These are phyloP conservation scores for Coemansia sp. DNA, from an alignment of 192 early-diverging fungal species.

Conservation along the genomic window DNA sequence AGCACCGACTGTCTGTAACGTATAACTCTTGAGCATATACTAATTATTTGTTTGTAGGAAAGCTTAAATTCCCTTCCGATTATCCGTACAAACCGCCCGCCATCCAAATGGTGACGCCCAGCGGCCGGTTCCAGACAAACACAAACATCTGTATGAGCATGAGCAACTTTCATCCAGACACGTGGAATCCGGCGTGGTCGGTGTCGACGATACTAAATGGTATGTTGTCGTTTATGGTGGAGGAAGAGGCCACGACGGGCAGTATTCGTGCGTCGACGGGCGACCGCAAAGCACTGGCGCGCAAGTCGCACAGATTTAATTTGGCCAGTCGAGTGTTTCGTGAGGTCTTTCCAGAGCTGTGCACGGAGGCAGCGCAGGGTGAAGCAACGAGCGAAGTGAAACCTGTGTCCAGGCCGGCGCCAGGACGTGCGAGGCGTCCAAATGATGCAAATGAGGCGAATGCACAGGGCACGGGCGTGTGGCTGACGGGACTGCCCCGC, in stretches of 20 bases:
- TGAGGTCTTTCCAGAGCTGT: conserved; percentile 85
- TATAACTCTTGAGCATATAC: no score
- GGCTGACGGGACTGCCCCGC: conserved; percentile 25
- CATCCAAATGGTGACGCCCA: conserved; percentile 79
- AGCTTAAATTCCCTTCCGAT: conserved; percentile 86
- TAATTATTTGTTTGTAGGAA: conserved; percentile 32
- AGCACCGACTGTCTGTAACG: conserved; percentile 3
- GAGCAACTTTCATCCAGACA: conserved; percentile 90
- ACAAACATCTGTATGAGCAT: conserved; percentile 92
- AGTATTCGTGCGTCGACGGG: conserved; percentile 75
- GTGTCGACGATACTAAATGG: conserved; percentile 96
- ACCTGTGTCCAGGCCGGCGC: background rate
- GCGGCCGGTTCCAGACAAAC: conserved; percentile 89
- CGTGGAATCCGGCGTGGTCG: conserved; percentile 98
- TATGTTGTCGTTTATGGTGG: conserved; percentile 93
- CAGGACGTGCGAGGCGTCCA: background rate
- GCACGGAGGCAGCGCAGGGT: conserved; percentile 44
- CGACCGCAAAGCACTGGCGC: conserved; percentile 77
- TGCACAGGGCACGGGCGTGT: conserved; percentile 14
- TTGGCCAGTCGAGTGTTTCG: conserved; percentile 68
- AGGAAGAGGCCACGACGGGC: conserved; percentile 93
- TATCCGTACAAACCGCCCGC: conserved; percentile 94
- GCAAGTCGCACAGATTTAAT: conserved; percentile 79
- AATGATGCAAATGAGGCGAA: background rate
- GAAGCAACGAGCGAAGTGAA: background rate